Base-by-base conservation (phyloP, 2,329 filamentous ascomycete species). In the Acrodontium crateriforme region DNA sequence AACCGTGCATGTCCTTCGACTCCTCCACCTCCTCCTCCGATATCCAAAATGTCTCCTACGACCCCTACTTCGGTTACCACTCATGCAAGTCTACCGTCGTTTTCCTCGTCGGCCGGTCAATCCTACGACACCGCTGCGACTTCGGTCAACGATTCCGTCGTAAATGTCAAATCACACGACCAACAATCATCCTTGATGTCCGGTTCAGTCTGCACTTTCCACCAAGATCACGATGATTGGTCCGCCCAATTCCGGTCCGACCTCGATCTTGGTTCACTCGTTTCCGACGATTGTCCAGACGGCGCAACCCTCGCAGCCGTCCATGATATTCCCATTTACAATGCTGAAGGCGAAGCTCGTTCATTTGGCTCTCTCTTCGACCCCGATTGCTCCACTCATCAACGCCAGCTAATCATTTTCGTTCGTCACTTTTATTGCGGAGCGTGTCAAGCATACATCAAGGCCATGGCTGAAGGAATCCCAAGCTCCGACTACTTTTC, bases 361-460 rank as follows among this genome's bases (percentile, higher is more conserved):
- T 57, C 66, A 0, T 82, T 82, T 52, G 67, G 67, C 51, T 71
- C 65, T 40, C 54, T 80, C 16, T 76, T 74, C 48, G 63, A 59
- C 18, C 68, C 69, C 3, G 59, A 51, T 25, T 42, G 38, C 11
- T 43, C 46, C 2, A 45, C 49, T 10, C 51, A 55, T 25, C 41
- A 50, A 29, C 44, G 54, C 7, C 54, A 57, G 25, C 41, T 58
- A 8, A 40, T 58, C 17, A 43, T 58, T 27, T 58, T 58, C 40
- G 44, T 58, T 18, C 49, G 54, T 16, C 54, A 58, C 34, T 58
- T 56, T 42, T 58, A 55, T 46, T 58, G 54, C 39, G 53, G 54
- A 22, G 52, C 50, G 12, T 56, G 53, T 36, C 52, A 55, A 36
- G 47, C 49, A 6, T 56, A 55, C 35, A 41, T 56, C 17, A 39